A percentile compares a stretch with the other conserved stretches of the same genome.
These are phyloP conservation scores for Fomitiporia mediterranea DNA, from an alignment of 1,284 basidiomycete genomes.

Conservation along the genomic window DNA sequence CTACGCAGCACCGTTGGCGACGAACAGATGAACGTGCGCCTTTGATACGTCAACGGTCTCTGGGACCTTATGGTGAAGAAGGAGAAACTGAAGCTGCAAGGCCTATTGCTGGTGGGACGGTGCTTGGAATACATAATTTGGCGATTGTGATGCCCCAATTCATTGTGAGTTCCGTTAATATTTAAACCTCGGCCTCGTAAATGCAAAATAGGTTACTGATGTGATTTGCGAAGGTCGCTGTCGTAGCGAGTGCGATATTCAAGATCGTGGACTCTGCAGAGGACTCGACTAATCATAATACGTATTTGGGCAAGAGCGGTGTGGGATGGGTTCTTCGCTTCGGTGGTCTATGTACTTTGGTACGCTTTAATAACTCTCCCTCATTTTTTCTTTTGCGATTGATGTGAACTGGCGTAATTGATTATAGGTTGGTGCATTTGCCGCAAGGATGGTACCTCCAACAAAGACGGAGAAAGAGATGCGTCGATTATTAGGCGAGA, in stretches of 20 bases:
- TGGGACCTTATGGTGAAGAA: conserved; percentile 45
- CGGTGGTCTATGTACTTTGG: conserved; percentile 79
- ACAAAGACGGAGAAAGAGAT: conserved; percentile 88
- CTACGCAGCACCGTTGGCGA: conserved; percentile 28
- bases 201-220: neutral
- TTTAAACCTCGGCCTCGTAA: neutral
- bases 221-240: conserved; percentile 61
- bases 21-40: conserved; percentile 51
- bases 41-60: conserved; percentile 65
- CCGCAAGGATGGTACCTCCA: conserved; percentile 77
- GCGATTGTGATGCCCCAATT: conserved; percentile 93
- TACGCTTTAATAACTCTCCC: conserved; percentile 30
- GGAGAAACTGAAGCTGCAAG: conserved; percentile 43
- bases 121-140: conserved; percentile 93
- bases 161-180: conserved; percentile 52
- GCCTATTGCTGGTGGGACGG: conserved; percentile 84
- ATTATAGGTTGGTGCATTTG: conserved; percentile 54
- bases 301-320: conserved; percentile 77
- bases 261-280: conserved; percentile 60
- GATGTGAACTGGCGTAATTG: conserved; percentile 2
- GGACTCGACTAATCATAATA: conserved; percentile 42
- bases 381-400: neutral
- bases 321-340: conserved; percentile 93
- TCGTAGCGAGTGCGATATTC: conserved; percentile 90
- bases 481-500: conserved; percentile 72